Conservation (phyloP, 768 basidiomycete genomes). For the Russula foetens region DNA sequence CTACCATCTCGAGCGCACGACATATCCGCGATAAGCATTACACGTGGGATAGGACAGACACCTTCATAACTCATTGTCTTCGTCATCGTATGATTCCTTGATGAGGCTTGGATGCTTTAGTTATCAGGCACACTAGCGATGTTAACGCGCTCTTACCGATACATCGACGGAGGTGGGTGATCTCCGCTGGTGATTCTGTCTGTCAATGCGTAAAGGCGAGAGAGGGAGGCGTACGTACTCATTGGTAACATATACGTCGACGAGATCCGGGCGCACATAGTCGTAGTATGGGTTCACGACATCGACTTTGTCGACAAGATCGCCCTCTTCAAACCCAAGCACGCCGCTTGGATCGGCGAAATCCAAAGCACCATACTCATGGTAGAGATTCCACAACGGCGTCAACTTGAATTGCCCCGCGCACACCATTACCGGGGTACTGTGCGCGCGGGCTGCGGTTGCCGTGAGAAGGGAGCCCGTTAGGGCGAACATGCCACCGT, state of each 20-base stretch:
- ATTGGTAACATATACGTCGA: slow-evolving; percentile 93
- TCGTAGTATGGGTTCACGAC: slow-evolving; percentile 96
- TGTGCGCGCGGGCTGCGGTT: slow-evolving; percentile 80
- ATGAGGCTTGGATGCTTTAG: slow-evolving; percentile 46
- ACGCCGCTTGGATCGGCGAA: slow-evolving; percentile 65
- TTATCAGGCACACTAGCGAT: background rate
- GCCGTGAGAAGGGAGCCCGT: slow-evolving; percentile 81
- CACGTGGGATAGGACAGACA: slow-evolving; percentile 4
- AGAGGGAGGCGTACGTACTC: slow-evolving; percentile 55
- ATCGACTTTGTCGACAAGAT: slow-evolving; percentile 79
- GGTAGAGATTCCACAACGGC: slow-evolving; percentile 82
- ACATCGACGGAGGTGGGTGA: slow-evolving; percentile 92
- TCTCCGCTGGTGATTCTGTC: slow-evolving; percentile 57
- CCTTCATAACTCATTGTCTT: slow-evolving; percentile 72
- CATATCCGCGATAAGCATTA: slow-evolving; percentile 8
- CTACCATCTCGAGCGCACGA: slow-evolving; percentile 8
- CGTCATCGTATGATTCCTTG: slow-evolving; percentile 94
- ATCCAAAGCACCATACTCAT: slow-evolving; percentile 78
- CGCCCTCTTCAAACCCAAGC: slow-evolving; percentile 67
- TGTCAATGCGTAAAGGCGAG: slow-evolving; percentile 9
- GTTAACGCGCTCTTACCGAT: slow-evolving; percentile 43
- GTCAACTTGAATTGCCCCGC: slow-evolving; percentile 97
- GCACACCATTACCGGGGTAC: slow-evolving; percentile 88
- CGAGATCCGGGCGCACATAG: slow-evolving; percentile 85
- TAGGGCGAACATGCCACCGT: slow-evolving; percentile 91